Conservation (phyloP, 192 early-diverging fungal genomes). For the Linnemannia schmuckeri region DNA sequence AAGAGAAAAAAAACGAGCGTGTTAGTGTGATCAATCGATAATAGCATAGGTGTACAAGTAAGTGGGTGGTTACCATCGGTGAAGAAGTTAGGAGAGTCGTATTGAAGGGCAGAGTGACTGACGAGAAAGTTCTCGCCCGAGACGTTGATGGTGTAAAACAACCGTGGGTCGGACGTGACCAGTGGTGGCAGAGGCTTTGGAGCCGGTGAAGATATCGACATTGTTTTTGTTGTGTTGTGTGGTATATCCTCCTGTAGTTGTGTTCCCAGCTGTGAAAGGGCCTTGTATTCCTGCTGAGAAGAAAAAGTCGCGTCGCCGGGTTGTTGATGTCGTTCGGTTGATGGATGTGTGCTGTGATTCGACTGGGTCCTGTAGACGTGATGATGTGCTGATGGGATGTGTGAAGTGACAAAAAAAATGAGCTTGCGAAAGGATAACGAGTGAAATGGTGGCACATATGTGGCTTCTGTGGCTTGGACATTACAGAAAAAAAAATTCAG, state of each 20-base stretch:
- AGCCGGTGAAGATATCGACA: conserved; percentile 28
- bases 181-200: conserved; percentile 44
- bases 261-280: not conserved
- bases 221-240: not conserved
- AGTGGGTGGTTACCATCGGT: conserved; percentile 38
- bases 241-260: not conserved
- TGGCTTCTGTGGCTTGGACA: conserved; percentile 6
- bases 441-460: not conserved
- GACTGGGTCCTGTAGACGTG: not conserved
- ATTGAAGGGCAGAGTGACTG: conserved; percentile 36
- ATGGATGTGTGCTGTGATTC: not conserved
- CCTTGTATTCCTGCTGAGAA: not conserved
- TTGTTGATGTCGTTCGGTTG: not conserved
- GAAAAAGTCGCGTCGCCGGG: not conserved
- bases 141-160: conserved; percentile 50
- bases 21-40: too few relatives aligned
- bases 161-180: conserved; percentile 23
- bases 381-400: not conserved
- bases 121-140: conserved; percentile 42
- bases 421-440: not conserved
- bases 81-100: conserved; percentile 64
- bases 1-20: not conserved
- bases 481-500: too few relatives aligned
- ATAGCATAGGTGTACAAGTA: not conserved
- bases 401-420: not conserved